Percentiles rank a stretch among this genome's conserved stretches.
Conservation (phyloP, 257 asterid genomes). For the Solanum chiquidenum region DNA sequence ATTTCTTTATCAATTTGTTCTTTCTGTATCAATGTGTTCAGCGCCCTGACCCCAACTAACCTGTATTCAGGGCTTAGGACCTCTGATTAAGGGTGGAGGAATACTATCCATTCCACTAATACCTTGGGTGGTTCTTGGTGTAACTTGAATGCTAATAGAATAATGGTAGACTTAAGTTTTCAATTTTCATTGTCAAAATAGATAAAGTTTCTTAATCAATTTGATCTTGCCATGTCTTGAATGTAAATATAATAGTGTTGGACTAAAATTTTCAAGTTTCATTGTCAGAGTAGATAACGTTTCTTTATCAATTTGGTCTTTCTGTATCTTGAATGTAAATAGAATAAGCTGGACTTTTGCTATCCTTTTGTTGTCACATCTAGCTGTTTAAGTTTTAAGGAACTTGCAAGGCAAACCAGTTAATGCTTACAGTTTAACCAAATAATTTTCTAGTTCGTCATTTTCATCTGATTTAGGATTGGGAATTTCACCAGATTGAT, state of each 20-base stretch:
- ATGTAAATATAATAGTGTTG: background rate
- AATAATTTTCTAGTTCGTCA: background rate
- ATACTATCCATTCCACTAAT: background rate
- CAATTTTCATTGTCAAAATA: slow-evolving; percentile 3
- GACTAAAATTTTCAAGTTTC: background rate
- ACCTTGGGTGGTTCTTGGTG: background rate
- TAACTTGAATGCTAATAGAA: background rate
- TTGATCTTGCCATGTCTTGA: background rate
- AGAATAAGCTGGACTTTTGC: slow-evolving; percentile 19
- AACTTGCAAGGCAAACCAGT: background rate
- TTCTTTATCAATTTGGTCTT: background rate
- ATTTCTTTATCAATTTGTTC: slow-evolving; percentile 14
- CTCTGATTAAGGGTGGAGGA: background rate
- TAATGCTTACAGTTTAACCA: background rate
- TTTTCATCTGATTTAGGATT: background rate
- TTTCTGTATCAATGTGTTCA: background rate
- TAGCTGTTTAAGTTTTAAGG: background rate
- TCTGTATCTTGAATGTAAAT: background rate
- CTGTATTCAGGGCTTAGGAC: background rate
- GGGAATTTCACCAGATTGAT: background rate
- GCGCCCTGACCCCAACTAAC: background rate
- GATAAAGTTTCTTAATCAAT: background rate
- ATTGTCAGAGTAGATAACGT: background rate
- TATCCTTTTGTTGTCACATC: slow-evolving; percentile 16
- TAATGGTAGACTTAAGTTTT: background rate